These are phyloP conservation scores for Ceratobasidium sp. DNA, from an alignment of 1,284 basidiomycete genomes.

Conservation along the genomic window DNA sequence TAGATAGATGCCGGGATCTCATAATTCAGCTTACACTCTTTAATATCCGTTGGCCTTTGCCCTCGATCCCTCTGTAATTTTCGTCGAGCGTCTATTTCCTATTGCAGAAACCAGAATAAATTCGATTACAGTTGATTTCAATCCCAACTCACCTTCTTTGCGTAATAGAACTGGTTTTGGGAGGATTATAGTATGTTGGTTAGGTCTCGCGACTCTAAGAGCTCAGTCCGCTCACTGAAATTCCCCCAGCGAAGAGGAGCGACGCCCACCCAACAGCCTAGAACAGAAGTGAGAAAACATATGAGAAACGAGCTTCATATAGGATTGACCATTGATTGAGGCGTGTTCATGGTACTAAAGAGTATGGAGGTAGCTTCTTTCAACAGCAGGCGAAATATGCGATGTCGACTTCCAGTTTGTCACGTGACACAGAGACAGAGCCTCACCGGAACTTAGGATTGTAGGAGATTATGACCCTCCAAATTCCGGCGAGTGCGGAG, in stretches of 20 bases:
- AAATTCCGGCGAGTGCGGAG: too few species aligned
- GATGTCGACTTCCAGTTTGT: too few species aligned
- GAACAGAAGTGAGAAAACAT: background rate
- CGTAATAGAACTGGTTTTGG: constrained; percentile 30
- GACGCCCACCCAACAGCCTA: constrained; percentile 31
- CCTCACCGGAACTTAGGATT: too few species aligned
- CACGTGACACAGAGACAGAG: too few species aligned
- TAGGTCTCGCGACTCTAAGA: background rate
- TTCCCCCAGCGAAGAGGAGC: constrained; percentile 31
- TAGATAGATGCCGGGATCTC: background rate
- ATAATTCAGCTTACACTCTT: constrained; percentile 28
- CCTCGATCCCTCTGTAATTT: constrained; percentile 19
- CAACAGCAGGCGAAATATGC: too few species aligned
- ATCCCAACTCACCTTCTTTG: constrained; percentile 15
- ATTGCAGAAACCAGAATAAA: background rate
- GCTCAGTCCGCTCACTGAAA: constrained; percentile 4
- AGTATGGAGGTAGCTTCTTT: background rate
- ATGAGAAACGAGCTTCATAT: too few species aligned
- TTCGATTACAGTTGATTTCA: background rate
- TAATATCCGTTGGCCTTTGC: constrained; percentile 25
- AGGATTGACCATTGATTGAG: constrained; percentile 31
- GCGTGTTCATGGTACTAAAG: constrained; percentile 24
- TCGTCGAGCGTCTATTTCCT: constrained; percentile 41
- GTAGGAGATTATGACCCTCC: background rate
- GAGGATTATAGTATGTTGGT: background rate